These are phyloP conservation scores for Physcomitrellopsis africana DNA, from an alignment of 225 moss, liverwort and hornwort genomes.

Conservation along the genomic window DNA sequence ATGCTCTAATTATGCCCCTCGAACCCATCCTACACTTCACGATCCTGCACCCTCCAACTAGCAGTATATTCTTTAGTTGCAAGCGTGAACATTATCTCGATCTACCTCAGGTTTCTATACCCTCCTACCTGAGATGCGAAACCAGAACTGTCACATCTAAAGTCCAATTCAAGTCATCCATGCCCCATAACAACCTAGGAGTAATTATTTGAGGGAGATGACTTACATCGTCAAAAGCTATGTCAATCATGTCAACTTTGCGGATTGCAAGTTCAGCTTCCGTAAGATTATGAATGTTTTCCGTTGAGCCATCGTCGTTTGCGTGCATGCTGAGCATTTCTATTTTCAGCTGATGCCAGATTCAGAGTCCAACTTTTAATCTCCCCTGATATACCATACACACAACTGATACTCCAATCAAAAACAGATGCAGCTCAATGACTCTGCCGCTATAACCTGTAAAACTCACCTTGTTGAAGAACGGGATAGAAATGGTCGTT, in stretches of 20 bases:
- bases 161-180: neutral
- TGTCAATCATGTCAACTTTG: conserved; percentile 77
- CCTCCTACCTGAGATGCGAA: neutral
- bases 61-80: neutral
- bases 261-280: conserved; percentile 67
- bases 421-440: neutral
- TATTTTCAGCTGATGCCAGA: conserved; percentile 64
- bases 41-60: neutral
- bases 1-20: neutral
- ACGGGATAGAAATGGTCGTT: conserved; percentile 68
- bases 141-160: neutral
- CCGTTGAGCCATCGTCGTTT: conserved; percentile 70
- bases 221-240: conserved; percentile 71
- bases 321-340: conserved; percentile 75
- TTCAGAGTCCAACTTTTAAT: conserved; percentile 12
- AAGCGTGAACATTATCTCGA: neutral
- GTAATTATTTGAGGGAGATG: neutral
- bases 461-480: conserved; percentile 70
- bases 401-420: neutral
- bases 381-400: neutral
- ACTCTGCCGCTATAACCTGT: neutral
- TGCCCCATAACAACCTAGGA: neutral
- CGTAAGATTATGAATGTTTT: conserved; percentile 62
- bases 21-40: neutral
- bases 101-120: neutral